Conservation (phyloP, 2,329 filamentous ascomycete species). For the Tolypocladium endophyticum region DNA sequence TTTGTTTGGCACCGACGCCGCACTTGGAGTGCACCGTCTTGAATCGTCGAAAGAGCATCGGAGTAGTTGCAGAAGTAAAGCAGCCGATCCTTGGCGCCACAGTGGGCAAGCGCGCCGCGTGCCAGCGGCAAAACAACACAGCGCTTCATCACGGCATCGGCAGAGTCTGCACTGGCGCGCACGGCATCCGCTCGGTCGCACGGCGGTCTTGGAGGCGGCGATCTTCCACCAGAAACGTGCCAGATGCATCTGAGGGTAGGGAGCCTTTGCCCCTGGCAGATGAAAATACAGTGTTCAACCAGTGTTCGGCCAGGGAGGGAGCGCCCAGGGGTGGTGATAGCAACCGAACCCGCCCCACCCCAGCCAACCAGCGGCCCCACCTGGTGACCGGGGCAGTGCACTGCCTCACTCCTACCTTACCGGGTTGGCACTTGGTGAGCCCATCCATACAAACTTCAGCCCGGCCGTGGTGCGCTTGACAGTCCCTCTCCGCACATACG, state of each 20-base stretch:
- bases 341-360: background rate
- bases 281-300: background rate
- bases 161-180: background rate
- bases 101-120: background rate
- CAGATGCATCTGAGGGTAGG: background rate
- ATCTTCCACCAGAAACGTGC: background rate
- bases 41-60: no score
- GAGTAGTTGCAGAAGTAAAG: no score
- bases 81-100: background rate
- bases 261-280: background rate
- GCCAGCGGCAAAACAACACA: background rate
- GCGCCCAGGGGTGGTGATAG: background rate
- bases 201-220: background rate
- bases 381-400: background rate
- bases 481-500: no score
- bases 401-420: background rate
- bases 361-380: background rate
- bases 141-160: background rate
- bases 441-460: background rate
- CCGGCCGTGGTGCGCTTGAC: background rate
- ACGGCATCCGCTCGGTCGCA: background rate
- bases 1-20: background rate
- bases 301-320: background rate
- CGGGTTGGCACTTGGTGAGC: background rate
- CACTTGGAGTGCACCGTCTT: background rate